Evolutionary conservation across 225 moss, liverwort and hornwort genomes (phyloP), one percentile per base, ranked within the genome.

Genomic region (Bryum argenteum): DNA sequence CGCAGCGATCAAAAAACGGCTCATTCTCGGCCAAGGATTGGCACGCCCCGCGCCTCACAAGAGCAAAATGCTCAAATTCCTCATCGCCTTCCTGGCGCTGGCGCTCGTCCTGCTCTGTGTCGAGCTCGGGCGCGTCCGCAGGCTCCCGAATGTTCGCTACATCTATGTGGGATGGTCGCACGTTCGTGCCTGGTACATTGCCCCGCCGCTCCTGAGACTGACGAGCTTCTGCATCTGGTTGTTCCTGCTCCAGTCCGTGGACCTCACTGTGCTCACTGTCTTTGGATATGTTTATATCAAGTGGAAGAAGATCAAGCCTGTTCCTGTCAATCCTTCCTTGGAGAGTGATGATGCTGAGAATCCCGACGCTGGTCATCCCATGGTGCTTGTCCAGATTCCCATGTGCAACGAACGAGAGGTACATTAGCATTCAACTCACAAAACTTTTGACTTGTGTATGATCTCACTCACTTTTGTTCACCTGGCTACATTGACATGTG

Each of bases 361-460:
- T 65, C 91, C 93, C 6, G 86, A 91, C 54, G 61, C 75, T 15
- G 88, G 82, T 8, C 89, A 89, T 64, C 93, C 91, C 13, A 91
- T 89, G 91, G 85, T 87, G 22, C 82, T 93, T 18, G 76, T 93
- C 54, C 93, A 93, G 80, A 93, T 93, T 69, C 93, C 91, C 8
- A 91, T 91, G 93, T 93, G 93, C 78, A 93, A 93, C 65, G 91
- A 93, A 78, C 72, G 91, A 79, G 93, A 93, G 93, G 93, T 93
- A 78, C 54, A 13, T 47, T 12, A 15, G 12, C 12, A 3, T 45
- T 45, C 15, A 45, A 12, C 13, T 45, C 13, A 15, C 16, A 14
- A 15, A 15, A 39, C 20, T 41, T n/a, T n/a, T n/a, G 10, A 15
- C 39, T 10, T 16, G 10, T 15, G 2, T 11, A 1, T 8, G 56